A percentile compares a stretch with the other conserved stretches of the same genome.
phyloP scores from a whole-genome alignment of 2,329 filamentous ascomycete species.

The Lasiodiplodia gonubiensis region DNA sequence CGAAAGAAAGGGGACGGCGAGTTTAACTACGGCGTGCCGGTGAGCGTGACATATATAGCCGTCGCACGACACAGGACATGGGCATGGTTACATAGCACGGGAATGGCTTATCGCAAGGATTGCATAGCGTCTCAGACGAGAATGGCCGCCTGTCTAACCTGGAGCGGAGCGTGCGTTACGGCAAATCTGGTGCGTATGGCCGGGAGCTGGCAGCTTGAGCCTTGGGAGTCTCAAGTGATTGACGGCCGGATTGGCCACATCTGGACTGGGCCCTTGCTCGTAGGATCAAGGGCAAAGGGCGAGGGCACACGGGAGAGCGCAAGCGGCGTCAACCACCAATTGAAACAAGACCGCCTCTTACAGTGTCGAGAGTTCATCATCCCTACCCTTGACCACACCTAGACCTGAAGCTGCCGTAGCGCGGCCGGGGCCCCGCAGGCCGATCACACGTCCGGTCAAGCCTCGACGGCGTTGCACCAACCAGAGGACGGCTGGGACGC shows the following conservation, averaged over 20 bases:
- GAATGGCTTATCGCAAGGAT: slow-evolving; percentile 23
- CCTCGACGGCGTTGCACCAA: slow-evolving; percentile 17
- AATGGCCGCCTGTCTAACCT: slow-evolving; percentile 9
- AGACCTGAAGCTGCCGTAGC: slow-evolving; percentile 10
- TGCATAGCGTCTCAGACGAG: slow-evolving; percentile 3
- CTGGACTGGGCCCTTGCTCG: slow-evolving; percentile 2
- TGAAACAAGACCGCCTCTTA: not conserved
- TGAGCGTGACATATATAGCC: slow-evolving; percentile 12
- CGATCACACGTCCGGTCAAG: slow-evolving; percentile 7
- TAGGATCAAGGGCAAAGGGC: not conserved
- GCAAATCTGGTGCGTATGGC: slow-evolving; percentile 12
- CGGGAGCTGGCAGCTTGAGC: slow-evolving; percentile 3
- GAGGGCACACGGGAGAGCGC: slow-evolving; percentile 14
- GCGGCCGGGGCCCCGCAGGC: slow-evolving; percentile 23
- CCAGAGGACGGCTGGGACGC: slow-evolving; percentile 20
- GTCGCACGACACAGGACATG: slow-evolving; percentile 20
- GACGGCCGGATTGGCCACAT: slow-evolving; percentile 3
- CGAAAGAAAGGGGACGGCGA: not conserved
- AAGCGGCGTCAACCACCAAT: slow-evolving; percentile 7
- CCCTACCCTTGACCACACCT: slow-evolving; percentile 15
- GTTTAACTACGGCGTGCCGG: not conserved
- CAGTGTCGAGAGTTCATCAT: slow-evolving; percentile 13
- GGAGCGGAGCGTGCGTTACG: slow-evolving; percentile 16
- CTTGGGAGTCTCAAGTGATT: slow-evolving; percentile 13
- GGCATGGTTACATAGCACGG: slow-evolving; percentile 19